Evolutionary conservation across 1,284 basidiomycete genomes (phyloP), one percentile per base, ranked within the genome.

Genomic region (Cryptococcus neoformans): DNA sequence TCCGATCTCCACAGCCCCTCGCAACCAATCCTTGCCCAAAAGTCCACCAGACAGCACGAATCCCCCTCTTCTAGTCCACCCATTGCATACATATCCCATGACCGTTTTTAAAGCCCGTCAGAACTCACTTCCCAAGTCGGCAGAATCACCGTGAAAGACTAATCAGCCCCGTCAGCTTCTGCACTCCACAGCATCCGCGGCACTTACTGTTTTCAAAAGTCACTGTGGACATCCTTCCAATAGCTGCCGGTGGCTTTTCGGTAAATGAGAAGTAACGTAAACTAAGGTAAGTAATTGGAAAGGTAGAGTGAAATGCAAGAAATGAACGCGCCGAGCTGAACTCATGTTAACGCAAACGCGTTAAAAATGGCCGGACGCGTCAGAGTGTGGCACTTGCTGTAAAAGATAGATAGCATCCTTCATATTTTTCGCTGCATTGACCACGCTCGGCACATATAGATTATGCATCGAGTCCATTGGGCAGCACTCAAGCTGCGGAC

Each of bases 81-180:
- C 28, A 28, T 28, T 4, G 28, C 28, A 28, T 28, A 28, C 28
- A 28, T 4, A 28, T 28, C 28, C 28, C 28, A 28, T 28, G 28
- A 28, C 28, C 28, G 28, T 4, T 28, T 28, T 28, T 28, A 4
- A 28, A 28, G 28, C 28, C 28, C 28, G 28, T 28, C n/a, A 44
- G n/a, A 34, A 83, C 89, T 70, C 68, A 94, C 92, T 94, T 67
- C 93, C 93, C 50, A 86, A 78, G 54, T 89, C 86, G 45, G 85
- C 68, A 11, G 84, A 84, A 44, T 88, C 81, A 7, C 85, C 89
- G 78, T 89, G 85, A 73, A 83, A 96, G 65, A 97, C 80, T 77
- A 51, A 21, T 60, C 58, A 59, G 59, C 41, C 44, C 37, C 48
- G 17, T 17, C 11, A 16, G n/a, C 0, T 16, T 6, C 38, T 11